Conservation (phyloP, 2,329 filamentous ascomycete genomes). For the Dryadomyces sulphureus region DNA sequence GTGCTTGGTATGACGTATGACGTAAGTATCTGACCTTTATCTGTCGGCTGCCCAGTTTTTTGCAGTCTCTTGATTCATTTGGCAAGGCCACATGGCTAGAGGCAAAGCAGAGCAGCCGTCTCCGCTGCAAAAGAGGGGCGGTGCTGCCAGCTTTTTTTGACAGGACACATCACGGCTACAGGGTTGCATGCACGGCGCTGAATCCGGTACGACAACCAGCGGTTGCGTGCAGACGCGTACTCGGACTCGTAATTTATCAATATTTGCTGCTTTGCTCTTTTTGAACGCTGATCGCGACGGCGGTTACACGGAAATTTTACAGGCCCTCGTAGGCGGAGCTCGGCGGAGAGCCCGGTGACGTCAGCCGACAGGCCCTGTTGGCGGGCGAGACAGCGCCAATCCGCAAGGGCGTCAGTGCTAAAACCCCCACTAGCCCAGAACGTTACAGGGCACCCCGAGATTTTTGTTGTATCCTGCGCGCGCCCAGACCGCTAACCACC, state of each 20-base stretch:
- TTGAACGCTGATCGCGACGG: too few species aligned
- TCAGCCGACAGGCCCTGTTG: background rate
- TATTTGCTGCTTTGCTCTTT: too few species aligned
- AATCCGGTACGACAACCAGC: too few species aligned
- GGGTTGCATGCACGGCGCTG: background rate
- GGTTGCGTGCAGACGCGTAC: too few species aligned
- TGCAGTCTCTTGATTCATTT: too few species aligned
- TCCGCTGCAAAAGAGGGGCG: background rate
- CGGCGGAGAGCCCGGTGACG: background rate
- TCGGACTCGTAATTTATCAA: too few species aligned
- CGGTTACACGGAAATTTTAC: too few species aligned
- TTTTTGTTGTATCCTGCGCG: too few species aligned
- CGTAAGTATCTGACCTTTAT: background rate
- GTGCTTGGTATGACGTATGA: background rate
- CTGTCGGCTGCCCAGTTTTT: background rate
- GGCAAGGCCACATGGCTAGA: background rate
- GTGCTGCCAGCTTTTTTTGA: background rate
- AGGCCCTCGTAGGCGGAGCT: too few species aligned
- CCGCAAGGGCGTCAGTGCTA: background rate
- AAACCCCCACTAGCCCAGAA: background rate
- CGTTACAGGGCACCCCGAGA: too few species aligned
- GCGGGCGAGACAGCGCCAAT: background rate
- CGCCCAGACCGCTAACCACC: too few species aligned
- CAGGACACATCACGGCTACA: background rate
- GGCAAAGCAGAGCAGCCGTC: background rate